These are phyloP conservation scores for Acacia crassicarpa DNA, from an alignment of 306 rosid species.

Conservation along the genomic window DNA sequence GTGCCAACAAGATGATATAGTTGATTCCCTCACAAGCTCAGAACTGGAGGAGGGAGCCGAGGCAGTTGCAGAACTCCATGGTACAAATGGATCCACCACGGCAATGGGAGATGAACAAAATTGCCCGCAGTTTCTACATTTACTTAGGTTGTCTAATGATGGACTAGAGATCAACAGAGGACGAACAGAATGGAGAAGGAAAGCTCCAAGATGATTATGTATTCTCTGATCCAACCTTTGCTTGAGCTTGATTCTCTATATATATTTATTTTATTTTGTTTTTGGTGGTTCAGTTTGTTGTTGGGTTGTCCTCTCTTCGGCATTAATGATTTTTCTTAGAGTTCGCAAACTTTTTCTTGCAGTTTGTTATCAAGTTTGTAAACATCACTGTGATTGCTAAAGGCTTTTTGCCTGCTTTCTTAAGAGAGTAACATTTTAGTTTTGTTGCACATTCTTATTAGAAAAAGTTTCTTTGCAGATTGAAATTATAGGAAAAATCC, in stretches of 20 bases:
- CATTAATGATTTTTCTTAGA: not conserved
- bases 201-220: constrained; percentile 59
- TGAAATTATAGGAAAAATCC: not conserved
- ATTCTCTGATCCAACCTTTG: not conserved
- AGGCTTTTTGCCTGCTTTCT: too few relatives aligned
- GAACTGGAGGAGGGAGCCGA: constrained; percentile 50
- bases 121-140: constrained; percentile 65
- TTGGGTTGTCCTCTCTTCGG: not conserved
- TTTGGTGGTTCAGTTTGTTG: not conserved
- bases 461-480: not conserved
- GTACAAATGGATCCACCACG: constrained; percentile 60
- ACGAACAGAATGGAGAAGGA: constrained; percentile 90
- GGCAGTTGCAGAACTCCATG: constrained; percentile 44
- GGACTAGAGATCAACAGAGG: constrained; percentile 92
- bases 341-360: not conserved
- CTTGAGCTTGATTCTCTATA: constrained; percentile 16
- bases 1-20: constrained; percentile 79
- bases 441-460: not conserved
- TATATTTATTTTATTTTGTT: not conserved
- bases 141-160: constrained; percentile 68
- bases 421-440: not conserved
- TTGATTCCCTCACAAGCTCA: constrained; percentile 81
- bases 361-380: not conserved
- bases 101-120: constrained; percentile 39
- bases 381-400: not conserved